Evolutionary conservation across 2,329 filamentous ascomycete species (phyloP).

Genomic region (Hymenotorrendiella dingleyae): DNA sequence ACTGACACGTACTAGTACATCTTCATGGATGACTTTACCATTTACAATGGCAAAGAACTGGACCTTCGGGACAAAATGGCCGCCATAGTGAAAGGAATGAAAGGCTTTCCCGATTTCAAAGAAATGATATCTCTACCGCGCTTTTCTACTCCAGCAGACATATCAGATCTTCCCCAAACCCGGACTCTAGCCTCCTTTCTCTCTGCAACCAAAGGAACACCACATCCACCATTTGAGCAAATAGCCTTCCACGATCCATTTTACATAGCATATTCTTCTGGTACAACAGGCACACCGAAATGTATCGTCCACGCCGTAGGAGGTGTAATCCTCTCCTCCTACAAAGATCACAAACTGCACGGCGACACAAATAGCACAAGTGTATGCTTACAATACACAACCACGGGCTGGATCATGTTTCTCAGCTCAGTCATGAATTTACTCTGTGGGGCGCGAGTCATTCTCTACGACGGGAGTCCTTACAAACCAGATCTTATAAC

Average conservation of each 20-base stretch:
- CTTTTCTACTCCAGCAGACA: slow-evolving; percentile 55
- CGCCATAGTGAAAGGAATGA: slow-evolving; percentile 59
- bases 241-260: slow-evolving; percentile 57
- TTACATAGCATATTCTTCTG: slow-evolving; percentile 70
- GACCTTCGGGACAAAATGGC: slow-evolving; percentile 68
- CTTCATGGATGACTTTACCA: slow-evolving; percentile 75
- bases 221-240: slow-evolving; percentile 20
- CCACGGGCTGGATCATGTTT: slow-evolving; percentile 88
- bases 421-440: slow-evolving; percentile 54
- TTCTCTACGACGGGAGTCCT: slow-evolving; percentile 81
- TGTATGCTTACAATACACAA: slow-evolving; percentile 52
- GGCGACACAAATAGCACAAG: slow-evolving; percentile 38
- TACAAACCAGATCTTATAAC: slow-evolving; percentile 63
- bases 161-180: slow-evolving; percentile 44
- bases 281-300: slow-evolving; percentile 78
- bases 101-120: slow-evolving; percentile 52
- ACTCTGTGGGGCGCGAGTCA: slow-evolving; percentile 50
- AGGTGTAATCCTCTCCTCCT: slow-evolving; percentile 51
- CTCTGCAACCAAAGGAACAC: slow-evolving; percentile 12
- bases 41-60: slow-evolving; percentile 73
- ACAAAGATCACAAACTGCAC: slow-evolving; percentile 57
- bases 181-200: slow-evolving; percentile 38
- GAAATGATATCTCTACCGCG: slow-evolving; percentile 61
- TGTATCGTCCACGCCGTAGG: slow-evolving; percentile 77
- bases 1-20: slow-evolving; percentile 46